Evolutionary conservation across 495 filamentous ascomycete genomes (phyloP).

Genomic region (Lindgomyces ingoldianus): DNA sequence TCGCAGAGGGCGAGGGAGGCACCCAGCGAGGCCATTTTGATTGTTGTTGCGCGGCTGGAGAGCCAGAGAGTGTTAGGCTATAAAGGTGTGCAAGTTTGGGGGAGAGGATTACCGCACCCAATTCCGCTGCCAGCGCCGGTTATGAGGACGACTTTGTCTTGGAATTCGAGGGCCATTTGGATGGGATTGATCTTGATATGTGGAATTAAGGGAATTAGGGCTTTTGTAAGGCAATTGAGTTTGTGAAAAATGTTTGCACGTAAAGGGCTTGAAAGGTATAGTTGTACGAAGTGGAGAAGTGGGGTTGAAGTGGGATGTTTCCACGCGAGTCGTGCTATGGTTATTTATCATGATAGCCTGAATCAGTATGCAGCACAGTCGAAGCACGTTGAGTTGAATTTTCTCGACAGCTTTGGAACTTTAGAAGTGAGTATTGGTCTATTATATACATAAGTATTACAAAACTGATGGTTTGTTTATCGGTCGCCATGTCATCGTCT

Average conservation of each 20-base stretch:
- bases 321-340: conserved; percentile 19
- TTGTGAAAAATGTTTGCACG: not conserved
- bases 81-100: not conserved
- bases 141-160: conserved; percentile 51
- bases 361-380: not conserved
- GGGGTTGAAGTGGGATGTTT: conserved; percentile 36
- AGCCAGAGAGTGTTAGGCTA: not conserved
- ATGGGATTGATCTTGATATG: not conserved
- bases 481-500: too few relatives aligned
- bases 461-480: too few relatives aligned
- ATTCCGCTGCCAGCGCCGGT: conserved; percentile 59
- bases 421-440: too few relatives aligned
- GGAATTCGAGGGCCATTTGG: conserved; percentile 43
- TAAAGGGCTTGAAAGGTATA: too few relatives aligned
- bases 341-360: conserved; percentile 1
- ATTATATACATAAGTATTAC: too few relatives aligned
- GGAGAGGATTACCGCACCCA: conserved; percentile 40
- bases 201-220: not conserved
- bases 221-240: not conserved
- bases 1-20: conserved; percentile 53
- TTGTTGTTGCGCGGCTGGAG: conserved; percentile 49
- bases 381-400: too few relatives aligned
- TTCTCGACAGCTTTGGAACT: too few relatives aligned
- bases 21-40: conserved; percentile 47
- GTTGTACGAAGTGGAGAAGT: conserved; percentile 14